phyloP scores from a whole-genome alignment of 176 grass and related monocot species.

The Lolium rigidum region DNA sequence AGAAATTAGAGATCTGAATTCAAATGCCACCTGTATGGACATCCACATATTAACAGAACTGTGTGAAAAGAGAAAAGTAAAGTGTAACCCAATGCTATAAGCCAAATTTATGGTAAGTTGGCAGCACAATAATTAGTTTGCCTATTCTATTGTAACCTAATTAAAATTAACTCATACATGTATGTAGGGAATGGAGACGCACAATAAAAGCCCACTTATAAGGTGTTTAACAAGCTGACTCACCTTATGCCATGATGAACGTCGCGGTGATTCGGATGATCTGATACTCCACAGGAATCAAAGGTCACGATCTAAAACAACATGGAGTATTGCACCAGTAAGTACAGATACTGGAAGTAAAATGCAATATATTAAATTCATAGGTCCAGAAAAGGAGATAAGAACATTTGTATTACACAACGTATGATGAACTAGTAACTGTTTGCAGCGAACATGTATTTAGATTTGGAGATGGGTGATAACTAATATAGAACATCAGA shows the following conservation, averaged over 20 bases:
- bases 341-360: background rate
- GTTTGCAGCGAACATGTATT: background rate
- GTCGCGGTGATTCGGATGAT: conserved; percentile 83
- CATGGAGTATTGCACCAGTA: conserved; percentile 18
- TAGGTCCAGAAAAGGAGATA: background rate
- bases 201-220: background rate
- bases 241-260: conserved; percentile 80
- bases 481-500: background rate
- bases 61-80: too few relatives aligned
- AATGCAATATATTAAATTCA: background rate
- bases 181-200: too few relatives aligned
- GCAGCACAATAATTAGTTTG: too few relatives aligned
- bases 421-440: background rate
- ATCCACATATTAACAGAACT: too few relatives aligned
- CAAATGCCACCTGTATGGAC: too few relatives aligned
- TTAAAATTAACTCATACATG: too few relatives aligned
- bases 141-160: too few relatives aligned
- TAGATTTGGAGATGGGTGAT: background rate
- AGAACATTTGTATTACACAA: background rate
- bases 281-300: conserved; percentile 81
- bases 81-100: too few relatives aligned
- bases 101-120: too few relatives aligned
- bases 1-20: too few relatives aligned
- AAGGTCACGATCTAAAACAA: conserved; percentile 75
- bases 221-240: conserved; percentile 3